Percentiles rank a stretch among this genome's conserved stretches.
Conservation (phyloP, 345 rosid genomes). For the Lagerstroemia speciosa region DNA sequence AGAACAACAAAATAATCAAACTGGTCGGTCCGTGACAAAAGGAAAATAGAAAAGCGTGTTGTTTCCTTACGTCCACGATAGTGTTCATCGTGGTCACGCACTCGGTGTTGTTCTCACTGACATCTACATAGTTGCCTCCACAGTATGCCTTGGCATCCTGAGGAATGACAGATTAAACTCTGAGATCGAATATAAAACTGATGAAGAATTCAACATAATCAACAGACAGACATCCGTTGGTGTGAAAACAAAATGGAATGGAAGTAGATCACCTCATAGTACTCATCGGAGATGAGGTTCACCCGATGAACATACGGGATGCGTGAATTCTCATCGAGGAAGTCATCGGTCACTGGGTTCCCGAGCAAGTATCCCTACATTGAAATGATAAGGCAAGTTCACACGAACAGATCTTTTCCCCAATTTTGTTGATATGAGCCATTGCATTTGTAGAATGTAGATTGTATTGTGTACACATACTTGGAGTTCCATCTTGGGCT, state of each 20-base stretch:
- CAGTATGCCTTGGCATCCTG: constrained; percentile 21
- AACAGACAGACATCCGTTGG: background rate
- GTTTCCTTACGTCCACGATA: constrained; percentile 17
- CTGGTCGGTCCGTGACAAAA: background rate
- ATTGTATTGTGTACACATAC: too few relatives aligned
- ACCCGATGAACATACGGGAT: constrained; percentile 24
- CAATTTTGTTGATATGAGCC: too few relatives aligned
- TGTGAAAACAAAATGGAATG: too few relatives aligned
- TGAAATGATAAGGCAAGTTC: background rate
- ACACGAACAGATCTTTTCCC: background rate
- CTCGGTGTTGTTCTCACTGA: constrained; percentile 19
- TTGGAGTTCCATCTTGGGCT: constrained; percentile 25
- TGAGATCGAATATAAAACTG: background rate
- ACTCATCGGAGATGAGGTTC: constrained; percentile 27
- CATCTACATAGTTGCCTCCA: constrained; percentile 16
- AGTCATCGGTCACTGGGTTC: constrained; percentile 26
- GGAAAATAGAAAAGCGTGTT: background rate
- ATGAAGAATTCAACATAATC: background rate
- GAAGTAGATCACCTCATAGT: constrained; percentile 22
- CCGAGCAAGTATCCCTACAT: constrained; percentile 33
- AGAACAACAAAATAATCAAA: background rate
- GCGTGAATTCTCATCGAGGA: constrained; percentile 21
- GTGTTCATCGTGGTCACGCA: constrained; percentile 17
- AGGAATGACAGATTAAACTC: background rate
- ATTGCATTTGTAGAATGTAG: background rate